Base-by-base conservation (phyloP, 441 rosid species). In the Isatis lusitanica region DNA sequence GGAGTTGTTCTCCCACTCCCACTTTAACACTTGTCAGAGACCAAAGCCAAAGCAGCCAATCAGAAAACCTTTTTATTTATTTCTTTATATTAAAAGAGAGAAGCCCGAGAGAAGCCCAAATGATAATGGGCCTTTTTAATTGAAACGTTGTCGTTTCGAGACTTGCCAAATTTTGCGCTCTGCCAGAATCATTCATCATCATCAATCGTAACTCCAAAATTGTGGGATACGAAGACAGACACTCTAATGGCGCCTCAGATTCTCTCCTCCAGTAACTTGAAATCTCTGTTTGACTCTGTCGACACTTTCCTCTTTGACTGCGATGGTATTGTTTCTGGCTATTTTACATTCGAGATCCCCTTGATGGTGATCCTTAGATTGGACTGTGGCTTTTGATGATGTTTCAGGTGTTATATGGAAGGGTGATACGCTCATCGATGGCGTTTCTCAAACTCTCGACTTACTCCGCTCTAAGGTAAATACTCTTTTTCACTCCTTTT, bases 281-380 rank as follows among this genome's bases (percentile, higher is more conserved):
- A 70, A 63, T 55, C 83, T n/a, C 91, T 94, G 33, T 77, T 86
- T 73, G 85, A 92, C 59, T 90, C 93, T 26, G 90, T 90, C 59
- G 93, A 94, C 61, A 91, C 94, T 47, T 92, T 92, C 81, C 92
- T 94, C 74, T 94, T 94, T 55, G 97, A 94, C 74, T 94, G 97
- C 79, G 97, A 90, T 76, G 94, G 98, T 87, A 46, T 13, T 31
- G 9, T 21, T 36, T 51, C 48, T 51, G n/a, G 9, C 1, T 5
- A 28, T 13, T 46, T 61, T 7, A 1, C 31, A 51, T 47, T 50
- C n/a, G 58, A 57, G 66, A 58, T 63, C 18, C 36, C 40, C 46
- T 4, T 56, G 21, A 40, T 68, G 2, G 9, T 43, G 28, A 33
- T 61, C 30, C 31, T 71, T 58, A 15, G 36, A 26, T 26, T 13